These are phyloP conservation scores for Podila horticola DNA, from an alignment of 192 early-diverging fungal genomes.

Conservation along the genomic window DNA sequence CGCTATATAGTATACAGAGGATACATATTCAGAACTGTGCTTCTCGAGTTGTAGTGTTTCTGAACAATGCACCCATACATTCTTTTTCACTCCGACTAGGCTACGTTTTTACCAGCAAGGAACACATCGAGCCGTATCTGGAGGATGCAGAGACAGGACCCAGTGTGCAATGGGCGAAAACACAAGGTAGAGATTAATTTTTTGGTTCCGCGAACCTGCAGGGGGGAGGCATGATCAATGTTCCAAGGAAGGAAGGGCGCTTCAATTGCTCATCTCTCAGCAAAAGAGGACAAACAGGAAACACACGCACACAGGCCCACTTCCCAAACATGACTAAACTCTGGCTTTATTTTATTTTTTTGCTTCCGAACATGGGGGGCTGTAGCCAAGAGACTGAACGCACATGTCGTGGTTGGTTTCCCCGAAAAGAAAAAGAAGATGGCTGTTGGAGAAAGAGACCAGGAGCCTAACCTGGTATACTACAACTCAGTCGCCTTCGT, in stretches of 20 bases:
- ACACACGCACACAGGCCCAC: not conserved
- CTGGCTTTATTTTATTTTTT: not conserved
- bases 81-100: constrained; percentile 54
- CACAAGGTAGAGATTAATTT: constrained; percentile 68
- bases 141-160: constrained; percentile 67
- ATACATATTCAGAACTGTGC: too few species aligned
- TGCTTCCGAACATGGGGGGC: not conserved
- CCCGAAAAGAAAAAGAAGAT: constrained; percentile 56
- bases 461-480: constrained; percentile 30
- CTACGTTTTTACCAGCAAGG: constrained; percentile 68
- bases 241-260: too few species aligned
- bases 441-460: not conserved
- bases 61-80: too few species aligned
- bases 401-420: constrained; percentile 76
- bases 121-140: constrained; percentile 67
- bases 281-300: too few species aligned
- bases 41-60: not conserved
- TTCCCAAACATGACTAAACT: not conserved
- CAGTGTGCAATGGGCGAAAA: constrained; percentile 70
- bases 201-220: too few species aligned
- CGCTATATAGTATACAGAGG: too few species aligned
- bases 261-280: too few species aligned
- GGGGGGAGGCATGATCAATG: too few species aligned
- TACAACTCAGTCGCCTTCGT: constrained; percentile 76
- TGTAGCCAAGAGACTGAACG: constrained; percentile 60